Percentiles rank a stretch among this genome's conserved stretches.
These are phyloP conservation scores for Casuarina cunninghamiana DNA, from an alignment of 306 rosid genomes.

Conservation along the genomic window DNA sequence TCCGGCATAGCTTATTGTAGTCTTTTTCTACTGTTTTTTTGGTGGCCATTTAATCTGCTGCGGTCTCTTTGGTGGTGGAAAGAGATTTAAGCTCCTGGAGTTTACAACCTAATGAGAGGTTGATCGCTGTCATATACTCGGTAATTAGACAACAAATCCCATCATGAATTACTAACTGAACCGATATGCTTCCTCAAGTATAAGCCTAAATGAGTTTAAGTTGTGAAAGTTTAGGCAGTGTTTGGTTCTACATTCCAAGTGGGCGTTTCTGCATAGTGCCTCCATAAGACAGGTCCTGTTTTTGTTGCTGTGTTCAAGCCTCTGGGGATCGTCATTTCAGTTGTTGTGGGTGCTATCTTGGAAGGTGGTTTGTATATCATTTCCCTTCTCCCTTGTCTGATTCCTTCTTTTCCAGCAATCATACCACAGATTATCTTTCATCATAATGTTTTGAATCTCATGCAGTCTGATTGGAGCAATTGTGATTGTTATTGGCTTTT, in stretches of 20 bases:
- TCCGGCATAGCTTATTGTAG: conserved; percentile 69
- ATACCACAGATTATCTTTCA: conserved; percentile 14
- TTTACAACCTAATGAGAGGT: conserved; percentile 51
- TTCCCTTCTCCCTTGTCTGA: background rate
- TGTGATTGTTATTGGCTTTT: conserved; percentile 73
- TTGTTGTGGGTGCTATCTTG: conserved; percentile 61
- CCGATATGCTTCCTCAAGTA: conserved; percentile 14
- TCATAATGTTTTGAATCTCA: conserved; percentile 6
- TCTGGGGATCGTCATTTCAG: conserved; percentile 68
- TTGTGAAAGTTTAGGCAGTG: conserved; percentile 46
- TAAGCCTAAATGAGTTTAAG: conserved; percentile 7
- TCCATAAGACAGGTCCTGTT: conserved; percentile 76
- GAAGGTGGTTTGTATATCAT: conserved; percentile 54
- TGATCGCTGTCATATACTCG: conserved; percentile 67
- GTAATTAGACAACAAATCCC: conserved; percentile 44
- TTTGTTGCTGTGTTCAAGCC: conserved; percentile 91
- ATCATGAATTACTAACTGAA: conserved; percentile 2
- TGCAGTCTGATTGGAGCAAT: conserved; percentile 87
- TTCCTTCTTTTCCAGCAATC: background rate
- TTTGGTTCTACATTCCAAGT: conserved; percentile 78
- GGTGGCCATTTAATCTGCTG: conserved; percentile 60
- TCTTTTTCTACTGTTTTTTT: conserved; percentile 66
- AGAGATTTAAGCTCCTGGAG: conserved; percentile 73
- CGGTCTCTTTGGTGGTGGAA: conserved; percentile 57
- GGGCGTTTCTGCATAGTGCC: conserved; percentile 64